Evolutionary conservation across 768 basidiomycete genomes (phyloP).

Genomic region (Hygrophorus pudorinus): DNA sequence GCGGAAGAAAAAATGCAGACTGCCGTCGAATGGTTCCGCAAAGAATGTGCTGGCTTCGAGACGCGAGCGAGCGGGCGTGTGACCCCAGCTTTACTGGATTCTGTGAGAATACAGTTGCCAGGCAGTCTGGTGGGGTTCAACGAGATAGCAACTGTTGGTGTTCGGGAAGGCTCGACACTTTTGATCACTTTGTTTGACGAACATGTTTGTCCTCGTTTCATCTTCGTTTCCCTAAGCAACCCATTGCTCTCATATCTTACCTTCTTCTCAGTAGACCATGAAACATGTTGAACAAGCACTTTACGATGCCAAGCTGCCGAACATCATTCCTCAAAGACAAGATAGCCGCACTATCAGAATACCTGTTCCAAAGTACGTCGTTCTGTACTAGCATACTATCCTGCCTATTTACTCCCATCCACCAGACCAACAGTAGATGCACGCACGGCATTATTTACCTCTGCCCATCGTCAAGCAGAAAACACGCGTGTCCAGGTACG

Average conservation of each 20-base stretch:
- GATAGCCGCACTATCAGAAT: conserved; percentile 69
- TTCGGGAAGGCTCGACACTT: conserved; percentile 66
- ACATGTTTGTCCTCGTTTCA: conserved; percentile 39
- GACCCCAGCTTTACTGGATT: conserved; percentile 59
- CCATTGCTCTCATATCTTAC: conserved; percentile 1
- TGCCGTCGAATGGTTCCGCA: conserved; percentile 64
- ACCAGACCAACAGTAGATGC: conserved; percentile 70
- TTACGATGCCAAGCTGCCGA: conserved; percentile 66
- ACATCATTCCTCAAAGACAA: conserved; percentile 59
- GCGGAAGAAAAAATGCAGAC: conserved; percentile 53
- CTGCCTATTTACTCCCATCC: background rate
- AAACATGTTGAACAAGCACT: conserved; percentile 69
- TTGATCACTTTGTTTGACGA: conserved; percentile 74
- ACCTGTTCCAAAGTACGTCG: conserved; percentile 65
- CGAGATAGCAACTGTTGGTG: conserved; percentile 72
- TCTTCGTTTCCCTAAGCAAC: background rate
- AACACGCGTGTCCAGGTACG: conserved; percentile 69
- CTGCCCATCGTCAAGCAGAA: conserved; percentile 58
- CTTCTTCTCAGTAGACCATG: conserved; percentile 45
- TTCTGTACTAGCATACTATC: no score
- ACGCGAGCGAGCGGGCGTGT: conserved; percentile 68
- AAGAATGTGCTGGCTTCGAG: conserved; percentile 65
- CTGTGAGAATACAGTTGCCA: conserved; percentile 51
- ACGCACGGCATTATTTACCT: conserved; percentile 41
- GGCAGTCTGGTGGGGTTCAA: conserved; percentile 38